A percentile compares a stretch with the other conserved stretches of the same genome.
These are phyloP conservation scores for Tinospora cordifolia DNA, from an alignment of 164 flowering plant species.

Conservation along the genomic window DNA sequence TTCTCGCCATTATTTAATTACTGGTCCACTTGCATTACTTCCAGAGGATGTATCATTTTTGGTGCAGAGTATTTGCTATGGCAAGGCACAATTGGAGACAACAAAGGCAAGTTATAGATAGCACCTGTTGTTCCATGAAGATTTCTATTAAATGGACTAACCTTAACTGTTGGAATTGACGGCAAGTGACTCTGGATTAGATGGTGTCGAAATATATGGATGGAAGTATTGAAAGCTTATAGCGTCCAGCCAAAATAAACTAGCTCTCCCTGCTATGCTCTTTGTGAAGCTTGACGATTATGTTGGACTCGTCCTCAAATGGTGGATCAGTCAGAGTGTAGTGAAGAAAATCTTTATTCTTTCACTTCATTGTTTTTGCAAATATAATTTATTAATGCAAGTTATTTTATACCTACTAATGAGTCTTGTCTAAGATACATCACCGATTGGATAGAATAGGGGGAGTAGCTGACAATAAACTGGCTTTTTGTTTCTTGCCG, in stretches of 20 bases:
- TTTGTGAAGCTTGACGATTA: background rate
- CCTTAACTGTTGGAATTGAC: background rate
- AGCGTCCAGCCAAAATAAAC: background rate
- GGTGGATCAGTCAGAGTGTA: background rate
- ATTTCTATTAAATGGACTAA: too few species aligned
- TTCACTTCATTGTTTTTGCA: background rate
- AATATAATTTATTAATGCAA: slow-evolving; percentile 1
- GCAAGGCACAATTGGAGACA: slow-evolving; percentile 17
- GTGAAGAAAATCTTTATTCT: background rate
- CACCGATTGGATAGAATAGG: background rate
- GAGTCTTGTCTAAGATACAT: background rate
- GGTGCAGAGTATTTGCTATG: slow-evolving; percentile 26
- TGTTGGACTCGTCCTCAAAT: background rate
- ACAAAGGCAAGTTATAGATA: slow-evolving; percentile 7
- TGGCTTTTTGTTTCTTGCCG: too few species aligned
- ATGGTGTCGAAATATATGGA: background rate
- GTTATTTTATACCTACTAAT: background rate
- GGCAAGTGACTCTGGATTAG: background rate
- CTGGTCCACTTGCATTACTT: slow-evolving; percentile 39
- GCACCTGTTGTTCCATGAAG: background rate
- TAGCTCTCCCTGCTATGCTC: background rate
- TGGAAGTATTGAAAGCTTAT: background rate
- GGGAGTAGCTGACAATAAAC: background rate
- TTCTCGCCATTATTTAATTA: slow-evolving; percentile 58
- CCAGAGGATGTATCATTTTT: slow-evolving; percentile 53